Conservation (phyloP, 208 protist genomes). For the Leishmania amazonensis region DNA sequence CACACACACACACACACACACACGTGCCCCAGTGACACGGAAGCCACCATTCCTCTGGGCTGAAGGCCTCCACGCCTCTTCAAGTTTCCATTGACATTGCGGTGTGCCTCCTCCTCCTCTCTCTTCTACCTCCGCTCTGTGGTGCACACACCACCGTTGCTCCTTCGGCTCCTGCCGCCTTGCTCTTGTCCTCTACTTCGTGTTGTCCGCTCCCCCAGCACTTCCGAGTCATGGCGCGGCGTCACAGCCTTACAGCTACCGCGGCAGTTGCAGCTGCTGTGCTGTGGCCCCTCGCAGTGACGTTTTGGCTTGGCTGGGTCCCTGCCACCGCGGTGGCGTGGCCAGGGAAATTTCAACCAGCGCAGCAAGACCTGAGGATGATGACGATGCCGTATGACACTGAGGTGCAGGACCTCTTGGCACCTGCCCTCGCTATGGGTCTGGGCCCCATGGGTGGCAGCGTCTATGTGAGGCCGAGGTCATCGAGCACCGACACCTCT, state of each 20-base stretch:
- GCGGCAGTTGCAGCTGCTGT: background rate
- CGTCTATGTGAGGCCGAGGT: conserved; percentile 6
- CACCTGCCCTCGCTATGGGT: conserved; percentile 10
- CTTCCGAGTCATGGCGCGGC: background rate
- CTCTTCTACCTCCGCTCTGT: background rate
- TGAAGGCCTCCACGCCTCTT: background rate
- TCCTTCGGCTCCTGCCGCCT: background rate
- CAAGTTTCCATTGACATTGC: background rate
- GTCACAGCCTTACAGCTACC: background rate
- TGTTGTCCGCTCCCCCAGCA: background rate
- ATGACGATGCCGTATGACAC: conserved; percentile 8
- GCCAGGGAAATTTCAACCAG: background rate
- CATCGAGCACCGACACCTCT: background rate
- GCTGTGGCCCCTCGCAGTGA: conserved; percentile 1
- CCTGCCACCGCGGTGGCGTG: background rate
- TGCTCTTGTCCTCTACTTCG: background rate
- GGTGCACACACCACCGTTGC: background rate
- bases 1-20: background rate
- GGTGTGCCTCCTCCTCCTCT: background rate
- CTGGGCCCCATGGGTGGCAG: conserved; percentile 24
- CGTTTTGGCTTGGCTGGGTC: background rate
- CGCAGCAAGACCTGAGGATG: background rate
- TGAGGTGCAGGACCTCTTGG: conserved; percentile 26
- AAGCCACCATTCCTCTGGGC: background rate
- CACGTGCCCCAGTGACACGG: background rate